A percentile compares a stretch with the other conserved stretches of the same genome.
These are phyloP conservation scores for Nymphaea thermarum DNA, from an alignment of 164 flowering plant species.

Conservation along the genomic window DNA sequence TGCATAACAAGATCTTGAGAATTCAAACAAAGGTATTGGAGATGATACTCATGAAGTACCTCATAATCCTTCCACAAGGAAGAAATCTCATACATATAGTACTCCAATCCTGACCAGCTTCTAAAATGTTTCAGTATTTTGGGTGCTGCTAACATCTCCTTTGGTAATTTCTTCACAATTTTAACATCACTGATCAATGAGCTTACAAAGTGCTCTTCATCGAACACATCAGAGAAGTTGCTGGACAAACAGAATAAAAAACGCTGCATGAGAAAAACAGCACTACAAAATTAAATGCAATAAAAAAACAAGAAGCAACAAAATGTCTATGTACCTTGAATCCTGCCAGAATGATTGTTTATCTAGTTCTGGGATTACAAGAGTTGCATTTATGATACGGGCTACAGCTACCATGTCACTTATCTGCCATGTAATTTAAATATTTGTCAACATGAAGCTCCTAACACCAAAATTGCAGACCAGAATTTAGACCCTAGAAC, in stretches of 20 bases:
- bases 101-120: slow-evolving; percentile 92
- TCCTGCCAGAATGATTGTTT: slow-evolving; percentile 95
- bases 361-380: slow-evolving; percentile 92
- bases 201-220: slow-evolving; percentile 67
- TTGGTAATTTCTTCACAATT: slow-evolving; percentile 71
- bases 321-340: slow-evolving; percentile 36
- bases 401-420: slow-evolving; percentile 99
- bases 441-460: background rate
- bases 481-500: background rate
- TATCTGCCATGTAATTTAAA: slow-evolving; percentile 42
- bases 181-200: slow-evolving; percentile 66
- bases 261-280: background rate
- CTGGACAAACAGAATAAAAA: slow-evolving; percentile 32
- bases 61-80: slow-evolving; percentile 71
- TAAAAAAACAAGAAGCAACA: background rate
- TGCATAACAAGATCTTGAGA: background rate
- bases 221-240: slow-evolving; percentile 93
- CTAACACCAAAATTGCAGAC: background rate
- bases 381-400: slow-evolving; percentile 85
- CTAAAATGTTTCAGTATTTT: slow-evolving; percentile 70
- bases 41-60: slow-evolving; percentile 20
- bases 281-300: background rate
- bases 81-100: slow-evolving; percentile 76
- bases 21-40: background rate
- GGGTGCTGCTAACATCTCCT: slow-evolving; percentile 40